Percentiles rank a stretch among this genome's conserved stretches.
Conservation (phyloP, 2,329 filamentous ascomycete species). For the Cladobotryum mycophilum region DNA sequence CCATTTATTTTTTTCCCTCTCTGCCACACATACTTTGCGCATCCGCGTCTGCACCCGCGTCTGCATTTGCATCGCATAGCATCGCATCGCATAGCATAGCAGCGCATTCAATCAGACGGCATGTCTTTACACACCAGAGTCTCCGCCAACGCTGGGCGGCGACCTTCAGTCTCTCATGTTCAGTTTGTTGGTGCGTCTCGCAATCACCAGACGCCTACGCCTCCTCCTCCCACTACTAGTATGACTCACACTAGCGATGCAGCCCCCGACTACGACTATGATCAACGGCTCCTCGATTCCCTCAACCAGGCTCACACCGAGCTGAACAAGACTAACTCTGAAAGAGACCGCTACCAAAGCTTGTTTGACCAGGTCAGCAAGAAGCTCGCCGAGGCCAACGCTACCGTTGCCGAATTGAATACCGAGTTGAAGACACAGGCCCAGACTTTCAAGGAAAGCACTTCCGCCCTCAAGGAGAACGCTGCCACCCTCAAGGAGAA, state of each 20-base stretch:
- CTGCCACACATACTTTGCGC: background rate
- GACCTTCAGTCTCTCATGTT: constrained; percentile 18
- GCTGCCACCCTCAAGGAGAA: constrained; percentile 15
- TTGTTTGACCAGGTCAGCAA: constrained; percentile 23
- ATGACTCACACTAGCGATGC: constrained; percentile 5
- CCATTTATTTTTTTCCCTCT: background rate
- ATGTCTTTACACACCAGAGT: constrained; percentile 14
- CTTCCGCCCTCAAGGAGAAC: constrained; percentile 14
- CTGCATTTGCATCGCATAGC: too few relatives aligned
- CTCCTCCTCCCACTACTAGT: background rate
- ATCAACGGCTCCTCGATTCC: constrained; percentile 16
- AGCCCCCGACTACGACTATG: constrained; percentile 8
- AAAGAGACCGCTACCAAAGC: constrained; percentile 20
- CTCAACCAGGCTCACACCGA: constrained; percentile 18
- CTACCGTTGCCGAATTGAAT: constrained; percentile 4
- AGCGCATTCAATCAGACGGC: background rate
- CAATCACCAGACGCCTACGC: too few relatives aligned
- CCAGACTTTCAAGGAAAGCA: constrained; percentile 13
- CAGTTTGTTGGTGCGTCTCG: constrained; percentile 11
- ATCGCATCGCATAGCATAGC: too few relatives aligned
- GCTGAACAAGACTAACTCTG: constrained; percentile 18
- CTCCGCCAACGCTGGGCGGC: constrained; percentile 16
- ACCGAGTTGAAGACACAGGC: constrained; percentile 15
- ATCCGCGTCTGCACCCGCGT: background rate
- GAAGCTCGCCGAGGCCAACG: constrained; percentile 23